Evolutionary conservation across 805 yeast species (phyloP), one percentile per base, ranked within the genome.

Genomic region (Tetrapisispora fleetii): DNA sequence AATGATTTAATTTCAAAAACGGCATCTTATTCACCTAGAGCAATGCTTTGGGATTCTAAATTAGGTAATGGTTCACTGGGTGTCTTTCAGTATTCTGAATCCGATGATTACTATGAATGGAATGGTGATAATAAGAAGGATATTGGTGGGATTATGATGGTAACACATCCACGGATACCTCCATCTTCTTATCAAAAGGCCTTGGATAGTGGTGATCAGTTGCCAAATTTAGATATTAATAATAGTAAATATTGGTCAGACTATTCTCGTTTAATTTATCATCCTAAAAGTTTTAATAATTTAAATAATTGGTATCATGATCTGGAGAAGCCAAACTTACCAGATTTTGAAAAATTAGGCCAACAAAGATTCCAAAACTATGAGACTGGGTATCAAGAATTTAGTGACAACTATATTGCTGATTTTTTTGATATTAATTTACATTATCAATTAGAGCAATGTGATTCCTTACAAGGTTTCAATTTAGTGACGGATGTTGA

Each of bases 221-320:
- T 66, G 5, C 70, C 72, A 1, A 51, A 54, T 24, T 64, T 85
- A 38, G 63, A 57, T 5, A 52, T 53, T 0, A 59, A 62, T 1
- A 74, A 73, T 40, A 76, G 86, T 0, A 63, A 62, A 28, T 85
- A 78, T 55, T 91, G 97, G 97, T 75, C 93, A 0, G 95, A 87
- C 58, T 86, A 83, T 59, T 73, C 81, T 38, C 76, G 80, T 54
- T 74, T 89, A 46, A 74, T 85, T 3, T 79, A 79, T 58, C 75
- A 77, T 46, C 91, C 95, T 0, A 67, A 67, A 5, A 72, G 82
- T 1, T 69, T 84, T 43, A 68, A 78, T 37, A 70, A 72, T 7
- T 60, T 89, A 21, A 63, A 67, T 1, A 71, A 78, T 45, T 93
- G 91, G 87, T 75, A 76, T 47, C 70, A 66, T 46, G 60, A 65